phyloP scores from a whole-genome alignment of 805 yeast genomes.

The Lachancea dasiensis region DNA sequence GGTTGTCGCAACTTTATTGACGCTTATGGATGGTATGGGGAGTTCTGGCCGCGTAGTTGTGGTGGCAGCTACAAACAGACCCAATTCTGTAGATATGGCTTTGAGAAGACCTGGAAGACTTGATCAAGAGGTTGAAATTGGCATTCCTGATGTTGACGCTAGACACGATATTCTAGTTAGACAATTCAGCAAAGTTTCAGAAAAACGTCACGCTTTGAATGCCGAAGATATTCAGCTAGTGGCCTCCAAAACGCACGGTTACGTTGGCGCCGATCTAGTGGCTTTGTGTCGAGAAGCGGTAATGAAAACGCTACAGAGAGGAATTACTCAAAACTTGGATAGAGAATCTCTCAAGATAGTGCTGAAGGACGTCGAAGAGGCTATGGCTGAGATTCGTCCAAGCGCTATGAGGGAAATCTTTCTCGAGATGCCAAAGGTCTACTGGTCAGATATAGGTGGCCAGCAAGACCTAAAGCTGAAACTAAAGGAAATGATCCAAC shows the following conservation, averaged over 20 bases:
- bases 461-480: constrained; percentile 77
- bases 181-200: constrained; percentile 45
- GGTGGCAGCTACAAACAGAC: constrained; percentile 70
- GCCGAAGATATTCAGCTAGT: constrained; percentile 52
- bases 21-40: constrained; percentile 75
- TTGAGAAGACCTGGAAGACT: constrained; percentile 82
- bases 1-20: constrained; percentile 81
- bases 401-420: constrained; percentile 96
- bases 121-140: constrained; percentile 84
- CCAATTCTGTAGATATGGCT: constrained; percentile 63
- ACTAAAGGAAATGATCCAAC: constrained; percentile 81
- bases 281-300: constrained; percentile 87
- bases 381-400: constrained; percentile 79
- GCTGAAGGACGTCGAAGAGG: constrained; percentile 56
- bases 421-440: constrained; percentile 87
- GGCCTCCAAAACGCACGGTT: constrained; percentile 86
- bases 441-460: constrained; percentile 95
- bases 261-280: constrained; percentile 92
- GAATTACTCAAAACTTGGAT: constrained; percentile 32
- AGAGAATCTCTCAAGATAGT: constrained; percentile 41
- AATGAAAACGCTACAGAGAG: constrained; percentile 69
- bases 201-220: constrained; percentile 44
- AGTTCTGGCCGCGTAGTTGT: constrained; percentile 58
- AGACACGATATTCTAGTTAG: constrained; percentile 65
- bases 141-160: constrained; percentile 83